Percentiles rank a stretch among this genome's conserved stretches.
Conservation (phyloP, 2,329 filamentous ascomycete genomes). For the Diplodia scrobiculata region DNA sequence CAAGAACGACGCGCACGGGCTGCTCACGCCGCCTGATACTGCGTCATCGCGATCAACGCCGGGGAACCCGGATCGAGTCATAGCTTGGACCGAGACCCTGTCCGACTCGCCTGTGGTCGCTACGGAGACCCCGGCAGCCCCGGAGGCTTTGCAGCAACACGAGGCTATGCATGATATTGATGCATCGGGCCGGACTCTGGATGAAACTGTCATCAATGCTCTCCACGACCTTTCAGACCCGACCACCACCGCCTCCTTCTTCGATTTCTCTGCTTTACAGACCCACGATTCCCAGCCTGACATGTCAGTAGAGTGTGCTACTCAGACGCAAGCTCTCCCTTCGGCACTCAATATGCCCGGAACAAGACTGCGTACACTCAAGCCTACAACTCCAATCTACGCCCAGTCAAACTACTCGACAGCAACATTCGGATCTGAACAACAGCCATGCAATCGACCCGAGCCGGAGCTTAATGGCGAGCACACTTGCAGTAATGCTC, state of each 20-base stretch:
- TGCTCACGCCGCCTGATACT: not conserved
- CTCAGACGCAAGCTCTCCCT: not conserved
- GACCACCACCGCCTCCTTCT: not conserved
- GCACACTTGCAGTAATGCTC: not conserved
- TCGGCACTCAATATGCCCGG: not conserved
- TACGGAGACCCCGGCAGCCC: not conserved
- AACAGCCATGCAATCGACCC: not conserved
- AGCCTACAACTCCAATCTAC: not conserved
- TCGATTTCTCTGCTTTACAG: not conserved
- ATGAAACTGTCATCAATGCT: not conserved
- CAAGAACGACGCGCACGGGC: not conserved
- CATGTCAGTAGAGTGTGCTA: not conserved
- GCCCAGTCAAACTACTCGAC: not conserved
- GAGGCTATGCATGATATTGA: constrained; percentile 1
- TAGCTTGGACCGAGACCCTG: constrained; percentile 11
- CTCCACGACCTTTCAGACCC: not conserved
- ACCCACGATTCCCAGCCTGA: not conserved
- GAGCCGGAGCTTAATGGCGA: not conserved
- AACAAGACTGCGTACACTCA: not conserved
- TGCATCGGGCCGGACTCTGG: not conserved
- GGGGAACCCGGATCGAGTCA: constrained; percentile 11
- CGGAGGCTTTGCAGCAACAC: constrained; percentile 7
- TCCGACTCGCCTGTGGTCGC: not conserved
- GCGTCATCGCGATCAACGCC: not conserved
- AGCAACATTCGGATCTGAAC: constrained; percentile 2